Evolutionary conservation across 441 rosid species (phyloP), one percentile per base, ranked within the genome.

Genomic region (Euphorbia celastroides): DNA sequence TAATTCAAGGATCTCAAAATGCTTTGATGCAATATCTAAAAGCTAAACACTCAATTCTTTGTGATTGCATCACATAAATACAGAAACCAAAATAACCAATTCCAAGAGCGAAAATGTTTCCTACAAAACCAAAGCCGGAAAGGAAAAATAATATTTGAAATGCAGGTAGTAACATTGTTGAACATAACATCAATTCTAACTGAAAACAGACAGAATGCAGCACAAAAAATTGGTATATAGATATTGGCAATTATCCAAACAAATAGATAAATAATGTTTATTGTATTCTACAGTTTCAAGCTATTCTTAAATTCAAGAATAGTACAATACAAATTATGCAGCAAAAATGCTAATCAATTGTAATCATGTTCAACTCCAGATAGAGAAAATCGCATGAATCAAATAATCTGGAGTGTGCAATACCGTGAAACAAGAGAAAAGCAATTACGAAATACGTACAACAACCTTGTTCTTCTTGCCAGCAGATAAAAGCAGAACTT

Each of bases 401-500:
- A 34, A 34, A 34, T 9, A 34, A 34, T 34, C 38, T 11, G 56
- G 62, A 4, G 32, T 52, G 42, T 32, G 28, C 51, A 13, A 5
- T 50, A 58, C n/a, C 10, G n/a, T 23, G 68, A 54, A 65, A 62
- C 60, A 61, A n/a, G 63, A 22, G 73, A 26, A 23, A 36, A 27
- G 72, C 26, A 23, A 44, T 87, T 80, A 90, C 71, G 88, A 79
- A 51, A 93, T 85, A 73, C 96, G 79, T 60, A 93, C 81, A 70
- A 91, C 74, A 16, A 94, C 90, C 80, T 94, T 92, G 75, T 94
- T 94, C 85, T 94, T 92, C 85, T 92, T 92, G 77, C 97, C 99
- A 0, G 96, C 85, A 26, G 96, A 94, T 67, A 91, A 72, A 67
- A 94, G 90, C 41, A 93, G 88, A 77, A 93, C 89, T 79, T 87